Evolutionary conservation across 805 yeast species (phyloP), one percentile per base, ranked within the genome.

Genomic region (Candida anglica): DNA sequence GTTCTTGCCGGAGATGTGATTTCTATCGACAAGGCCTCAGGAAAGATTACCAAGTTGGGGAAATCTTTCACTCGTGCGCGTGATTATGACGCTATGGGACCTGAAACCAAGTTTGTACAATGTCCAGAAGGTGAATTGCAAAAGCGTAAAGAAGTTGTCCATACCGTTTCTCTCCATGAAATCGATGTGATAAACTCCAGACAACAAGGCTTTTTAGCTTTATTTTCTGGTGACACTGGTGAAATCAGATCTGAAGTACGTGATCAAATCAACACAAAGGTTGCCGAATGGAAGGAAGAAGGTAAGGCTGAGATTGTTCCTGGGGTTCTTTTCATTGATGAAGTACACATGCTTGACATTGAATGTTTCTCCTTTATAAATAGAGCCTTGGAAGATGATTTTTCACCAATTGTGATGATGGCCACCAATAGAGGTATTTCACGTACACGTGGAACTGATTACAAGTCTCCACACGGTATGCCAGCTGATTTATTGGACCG

Each of bases 41-140:
- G 98, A 35, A 86, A 91, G 44, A 86, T 93, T 50, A 81, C 93
- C 36, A 87, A 91, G 60, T 76, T 93, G 44, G 99, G 99, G 40
- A 80, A 96, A 62, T 89, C 97, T 0, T 94, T 87, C 62, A 81
- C 98, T 5, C 78, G 97, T 48, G 94, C 97, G 5, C 77, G 98
- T 50, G 98, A 93, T 62, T 93, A 93, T 60, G 99, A 93, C 64
- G 96, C 98, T 28, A 87, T 88, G 95, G 95, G 96, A 15, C 96
- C 97, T 34, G 98, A 94, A 44, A 89, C 96, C 32, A 89, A 88
- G 62, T 93, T 93, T 58, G 96, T 93, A 38, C 97, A 93, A 63
- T 84, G 96, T 57, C 99, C 99, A 25, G 97, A 93, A 59, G 99
- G 99, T 37, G 99, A 93, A 69, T 77, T 93, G 53, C 98, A 93